A percentile compares a stretch with the other conserved stretches of the same genome.
Conservation (phyloP, 768 basidiomycete species). For the Leccinum olivaceopallidum region DNA sequence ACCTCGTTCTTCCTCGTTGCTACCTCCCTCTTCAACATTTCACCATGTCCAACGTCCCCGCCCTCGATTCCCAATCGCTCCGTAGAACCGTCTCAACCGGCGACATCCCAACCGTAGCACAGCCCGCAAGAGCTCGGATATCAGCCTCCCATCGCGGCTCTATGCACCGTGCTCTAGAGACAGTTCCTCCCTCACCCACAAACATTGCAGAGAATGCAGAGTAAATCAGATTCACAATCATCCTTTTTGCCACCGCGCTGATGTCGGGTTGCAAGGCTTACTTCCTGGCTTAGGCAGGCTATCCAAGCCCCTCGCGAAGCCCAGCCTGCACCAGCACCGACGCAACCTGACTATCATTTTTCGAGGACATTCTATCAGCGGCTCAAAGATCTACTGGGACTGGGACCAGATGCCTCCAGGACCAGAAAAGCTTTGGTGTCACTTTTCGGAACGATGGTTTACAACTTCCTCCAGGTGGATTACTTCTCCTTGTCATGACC, state of each 20-base stretch:
- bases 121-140: constrained; percentile 29
- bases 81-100: constrained; percentile 38
- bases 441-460: constrained; percentile 49
- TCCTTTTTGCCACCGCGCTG: constrained; percentile 19
- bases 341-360: constrained; percentile 10
- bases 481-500: neutral
- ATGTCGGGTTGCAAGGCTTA: constrained; percentile 22
- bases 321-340: constrained; percentile 1
- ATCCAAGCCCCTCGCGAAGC: constrained; percentile 20
- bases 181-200: constrained; percentile 18
- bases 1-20: constrained; percentile 14
- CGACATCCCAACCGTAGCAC: constrained; percentile 29
- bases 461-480: constrained; percentile 56
- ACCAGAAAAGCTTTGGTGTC: constrained; percentile 55
- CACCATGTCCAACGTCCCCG: constrained; percentile 29
- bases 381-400: constrained; percentile 46
- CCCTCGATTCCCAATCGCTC: constrained; percentile 34
- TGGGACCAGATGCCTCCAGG: constrained; percentile 52
- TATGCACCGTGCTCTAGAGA: constrained; percentile 24
- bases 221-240: constrained; percentile 17
- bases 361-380: constrained; percentile 23
- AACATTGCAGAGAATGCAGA: constrained; percentile 17
- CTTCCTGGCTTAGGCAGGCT: constrained; percentile 27
- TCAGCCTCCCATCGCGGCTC: constrained; percentile 32
- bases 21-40: constrained; percentile 18